phyloP scores from a whole-genome alignment of 345 rosid genomes.

The Hevea brasiliensis region DNA sequence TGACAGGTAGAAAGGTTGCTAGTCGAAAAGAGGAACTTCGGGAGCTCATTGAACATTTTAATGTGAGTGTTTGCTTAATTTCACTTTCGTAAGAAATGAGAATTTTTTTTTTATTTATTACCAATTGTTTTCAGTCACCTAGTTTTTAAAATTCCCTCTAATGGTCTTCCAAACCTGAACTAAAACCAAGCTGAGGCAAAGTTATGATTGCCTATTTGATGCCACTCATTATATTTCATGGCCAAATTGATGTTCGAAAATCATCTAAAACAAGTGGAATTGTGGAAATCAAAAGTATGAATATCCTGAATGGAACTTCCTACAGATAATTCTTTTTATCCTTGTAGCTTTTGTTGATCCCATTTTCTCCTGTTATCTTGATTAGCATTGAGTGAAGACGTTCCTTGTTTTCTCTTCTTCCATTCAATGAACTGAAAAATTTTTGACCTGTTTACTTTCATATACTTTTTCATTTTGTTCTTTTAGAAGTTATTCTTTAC shows the following conservation, averaged over 20 bases:
- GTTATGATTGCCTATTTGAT: not conserved
- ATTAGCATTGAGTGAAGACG: not conserved
- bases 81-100: not conserved
- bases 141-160: not conserved
- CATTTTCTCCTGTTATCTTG: not conserved
- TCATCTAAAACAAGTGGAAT: not conserved
- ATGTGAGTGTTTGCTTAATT: conserved; percentile 53
- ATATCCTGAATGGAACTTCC: not conserved
- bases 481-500: not conserved
- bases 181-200: not conserved
- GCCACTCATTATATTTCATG: conserved; percentile 1
- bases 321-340: not conserved
- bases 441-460: not conserved
- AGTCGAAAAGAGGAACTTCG: conserved; percentile 72
- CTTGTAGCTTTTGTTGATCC: not conserved
- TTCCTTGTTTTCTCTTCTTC: not conserved
- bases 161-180: not conserved
- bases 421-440: not conserved
- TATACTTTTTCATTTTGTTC: not conserved
- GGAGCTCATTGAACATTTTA: conserved; percentile 87
- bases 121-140: not conserved
- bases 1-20: conserved; percentile 76
- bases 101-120: no score
- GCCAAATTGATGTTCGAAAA: not conserved
- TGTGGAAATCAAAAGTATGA: not conserved